Percentiles rank a stretch among this genome's conserved stretches.
Conservation (phyloP, 495 filamentous ascomycete genomes). For the Peziza echinospora region DNA sequence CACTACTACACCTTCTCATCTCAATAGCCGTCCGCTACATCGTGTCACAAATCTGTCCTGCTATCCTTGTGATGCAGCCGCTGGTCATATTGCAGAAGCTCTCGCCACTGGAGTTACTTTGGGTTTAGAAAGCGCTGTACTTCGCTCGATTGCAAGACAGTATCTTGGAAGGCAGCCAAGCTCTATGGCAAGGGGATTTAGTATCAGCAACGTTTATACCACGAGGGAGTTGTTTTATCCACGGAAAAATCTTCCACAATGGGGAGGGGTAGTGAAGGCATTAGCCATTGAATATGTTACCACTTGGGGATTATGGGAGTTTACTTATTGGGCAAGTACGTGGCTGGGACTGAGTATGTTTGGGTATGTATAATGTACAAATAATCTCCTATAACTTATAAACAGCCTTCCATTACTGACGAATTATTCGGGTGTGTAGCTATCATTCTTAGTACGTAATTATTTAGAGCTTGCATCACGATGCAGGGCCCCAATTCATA, state of each 20-base stretch:
- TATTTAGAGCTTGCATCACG: too few species aligned
- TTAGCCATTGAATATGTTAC: not conserved
- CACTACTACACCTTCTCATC: not conserved
- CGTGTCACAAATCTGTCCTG: conserved; percentile 12
- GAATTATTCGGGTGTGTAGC: too few species aligned
- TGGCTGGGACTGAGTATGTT: conserved; percentile 8
- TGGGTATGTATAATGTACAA: not conserved
- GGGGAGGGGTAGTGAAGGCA: not conserved
- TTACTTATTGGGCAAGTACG: conserved; percentile 14
- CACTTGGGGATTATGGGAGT: not conserved
- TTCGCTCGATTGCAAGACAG: not conserved
- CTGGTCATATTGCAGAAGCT: conserved; percentile 14
- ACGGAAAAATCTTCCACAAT: not conserved
- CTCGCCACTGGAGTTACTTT: conserved; percentile 13
- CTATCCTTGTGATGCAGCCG: conserved; percentile 14
- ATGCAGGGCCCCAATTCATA: too few species aligned
- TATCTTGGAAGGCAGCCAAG: conserved; percentile 7
- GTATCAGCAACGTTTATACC: not conserved
- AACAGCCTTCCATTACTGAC: too few species aligned
- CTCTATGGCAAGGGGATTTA: not conserved
- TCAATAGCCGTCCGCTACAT: conserved; percentile 3
- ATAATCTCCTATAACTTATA: not conserved
- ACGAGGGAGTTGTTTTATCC: not conserved
- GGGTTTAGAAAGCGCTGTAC: conserved; percentile 7
- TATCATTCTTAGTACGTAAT: too few species aligned